Evolutionary conservation across 805 yeast species (phyloP), one percentile per base, ranked within the genome.

Genomic region (Candida tammaniensis): DNA sequence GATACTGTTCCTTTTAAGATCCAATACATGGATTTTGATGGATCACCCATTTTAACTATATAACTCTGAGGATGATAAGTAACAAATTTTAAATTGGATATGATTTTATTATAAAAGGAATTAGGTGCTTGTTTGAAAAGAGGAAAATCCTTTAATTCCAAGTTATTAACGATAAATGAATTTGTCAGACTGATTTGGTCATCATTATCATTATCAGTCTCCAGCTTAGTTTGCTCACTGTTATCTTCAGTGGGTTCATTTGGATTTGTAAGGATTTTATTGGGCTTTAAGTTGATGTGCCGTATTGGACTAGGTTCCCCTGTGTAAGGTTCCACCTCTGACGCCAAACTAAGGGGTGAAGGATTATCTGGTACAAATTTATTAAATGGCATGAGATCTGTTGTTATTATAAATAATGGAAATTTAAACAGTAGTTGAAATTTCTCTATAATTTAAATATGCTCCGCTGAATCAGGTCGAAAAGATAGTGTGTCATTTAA

Each of bases 11-110:
- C 93, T 48, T 82, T 74, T 11, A 83, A 55, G 24, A 83, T 79
- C 88, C 91, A 82, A 50, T 82, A 83, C 86, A 84, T 82, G 14
- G 89, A 74, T 45, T 72, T 74, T 2, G 87, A 79, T 1, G 80
- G 82, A 44, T 82, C 88, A 1, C 91, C 89, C 43, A 70, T 76
- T 38, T 76, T 77, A 27, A 83, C 78, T 23, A 83, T 78, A 51
- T 75, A 79, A 40, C 79, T 83, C 46, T 81, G 86, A 0, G 89
- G 80, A 39, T 75, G 78, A 40, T 69, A 76, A 37, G 77, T 82
- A 40, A 80, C 72, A 6, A 82, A 65, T 30, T 72, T 70, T 15
- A 83, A 60, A 35, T 76, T 72, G 20, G 77, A 64, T 0, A 80
- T 78, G 4, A 84, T 68, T 24, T 77, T 78, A 22, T 69, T 59